A percentile compares a stretch with the other conserved stretches of the same genome.
Conservation (phyloP, 805 yeast genomes). For the Candida insectalens region DNA sequence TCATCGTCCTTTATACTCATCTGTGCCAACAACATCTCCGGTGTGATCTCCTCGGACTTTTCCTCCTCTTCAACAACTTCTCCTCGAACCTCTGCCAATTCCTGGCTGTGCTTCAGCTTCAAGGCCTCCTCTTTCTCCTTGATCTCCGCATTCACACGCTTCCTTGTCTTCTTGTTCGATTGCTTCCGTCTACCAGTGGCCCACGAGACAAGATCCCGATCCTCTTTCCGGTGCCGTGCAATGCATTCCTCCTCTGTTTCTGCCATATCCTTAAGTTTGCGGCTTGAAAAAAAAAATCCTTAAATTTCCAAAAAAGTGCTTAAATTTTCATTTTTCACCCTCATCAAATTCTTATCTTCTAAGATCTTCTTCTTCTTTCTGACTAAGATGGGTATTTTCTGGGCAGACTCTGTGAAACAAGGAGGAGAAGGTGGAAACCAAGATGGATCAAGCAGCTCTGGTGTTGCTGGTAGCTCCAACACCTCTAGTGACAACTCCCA, state of each 20-base stretch:
- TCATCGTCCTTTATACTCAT: constrained; percentile 29
- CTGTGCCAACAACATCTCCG: constrained; percentile 59
- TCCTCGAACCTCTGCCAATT: constrained; percentile 26
- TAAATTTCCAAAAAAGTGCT: no score
- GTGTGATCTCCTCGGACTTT: constrained; percentile 39
- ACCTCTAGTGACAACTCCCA: no score
- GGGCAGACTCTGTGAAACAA: no score
- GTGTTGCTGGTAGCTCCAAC: no score
- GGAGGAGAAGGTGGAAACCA: no score
- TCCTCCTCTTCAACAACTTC: constrained; percentile 10
- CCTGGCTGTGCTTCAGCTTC: constrained; percentile 43
- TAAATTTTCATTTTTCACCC: no score
- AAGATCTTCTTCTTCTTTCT: no score
- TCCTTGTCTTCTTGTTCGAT: constrained; percentile 71
- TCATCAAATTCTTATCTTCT: no score
- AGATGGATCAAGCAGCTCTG: no score
- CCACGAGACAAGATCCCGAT: constrained; percentile 52
- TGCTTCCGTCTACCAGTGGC: constrained; percentile 74
- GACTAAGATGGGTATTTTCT: no score
- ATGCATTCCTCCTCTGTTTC: constrained; percentile 40
- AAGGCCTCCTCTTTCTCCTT: constrained; percentile 48
- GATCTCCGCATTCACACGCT: constrained; percentile 53
- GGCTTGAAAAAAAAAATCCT: no score
- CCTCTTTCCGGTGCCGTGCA: constrained; percentile 61
- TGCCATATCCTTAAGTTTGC: constrained; percentile 1